Evolutionary conservation across 176 grass and related monocot genomes (phyloP), one percentile per base, ranked within the genome.

Genomic region (Cymbopogon citratus): DNA sequence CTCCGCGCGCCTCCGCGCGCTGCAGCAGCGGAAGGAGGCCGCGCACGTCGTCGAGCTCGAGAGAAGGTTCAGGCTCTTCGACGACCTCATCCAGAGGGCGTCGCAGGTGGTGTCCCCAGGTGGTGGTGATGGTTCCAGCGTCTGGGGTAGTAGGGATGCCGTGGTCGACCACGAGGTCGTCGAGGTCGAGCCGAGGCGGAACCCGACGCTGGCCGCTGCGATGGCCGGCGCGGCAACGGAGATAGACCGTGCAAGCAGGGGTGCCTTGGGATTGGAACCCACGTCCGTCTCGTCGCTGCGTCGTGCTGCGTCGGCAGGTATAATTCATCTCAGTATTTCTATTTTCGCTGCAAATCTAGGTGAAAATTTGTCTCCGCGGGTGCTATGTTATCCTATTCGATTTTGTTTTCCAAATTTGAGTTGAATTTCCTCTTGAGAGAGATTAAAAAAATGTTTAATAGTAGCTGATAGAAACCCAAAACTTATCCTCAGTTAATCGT

Each of bases 11-110:
- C 79, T 98, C 44, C 84, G 87, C 71, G 74, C 84, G 49, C 75
- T 84, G 73, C 88, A 87, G 83, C 92, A 93, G 90, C 81, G 92
- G 46, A 98, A 91, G 92, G 95, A 98, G 75, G 92, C 92, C 28
- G 81, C 84, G 63, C 43, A 90, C 63, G 81, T 98, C 67, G 72
- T 93, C 67, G 92, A 93, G 89, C 77, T 98, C 81, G 95, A 98
- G 66, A 80, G 79, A 75, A 45, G 88, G 39, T 87, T 93, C 76
- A 89, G 86, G 81, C 45, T 94, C 56, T 94, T 98, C 27, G 95
- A 98, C 36, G 90, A 87, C 8, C 81, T 98, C 71, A 90, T 98
- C 39, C 92, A 93, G 86, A 93, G 90, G 77, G 86, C 90, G 10
- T 94, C 95, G 43, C 78, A 84, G 83, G 60, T 85, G 29, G 70